Conservation (phyloP, 1,139 yeast species). For the Pichiaceae sp. region DNA sequence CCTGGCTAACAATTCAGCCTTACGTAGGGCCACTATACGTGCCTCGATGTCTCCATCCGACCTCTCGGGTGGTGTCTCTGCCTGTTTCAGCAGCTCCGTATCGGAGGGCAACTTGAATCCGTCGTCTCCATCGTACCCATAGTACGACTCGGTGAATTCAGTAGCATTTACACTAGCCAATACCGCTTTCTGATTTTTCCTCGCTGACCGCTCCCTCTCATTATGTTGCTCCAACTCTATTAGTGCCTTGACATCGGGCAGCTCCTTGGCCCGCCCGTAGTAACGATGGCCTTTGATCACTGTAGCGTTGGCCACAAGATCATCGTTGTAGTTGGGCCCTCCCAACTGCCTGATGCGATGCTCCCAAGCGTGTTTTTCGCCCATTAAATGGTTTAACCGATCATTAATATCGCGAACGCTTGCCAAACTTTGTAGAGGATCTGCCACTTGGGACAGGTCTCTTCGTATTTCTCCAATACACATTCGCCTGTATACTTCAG, state of each 20-base stretch:
- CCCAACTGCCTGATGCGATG: constrained; percentile 59
- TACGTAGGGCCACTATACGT: constrained; percentile 38
- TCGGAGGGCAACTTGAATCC: neutral
- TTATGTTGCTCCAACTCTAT: constrained; percentile 21
- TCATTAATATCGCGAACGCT: constrained; percentile 73
- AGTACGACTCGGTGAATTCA: constrained; percentile 30
- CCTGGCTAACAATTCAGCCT: constrained; percentile 33
- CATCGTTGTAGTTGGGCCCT: constrained; percentile 48
- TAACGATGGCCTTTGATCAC: constrained; percentile 53
- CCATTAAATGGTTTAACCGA: constrained; percentile 57
- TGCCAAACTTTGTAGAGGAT: constrained; percentile 45
- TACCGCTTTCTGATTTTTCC: neutral
- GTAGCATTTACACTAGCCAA: constrained; percentile 4
- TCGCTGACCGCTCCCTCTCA: neutral
- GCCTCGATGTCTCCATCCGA: constrained; percentile 32
- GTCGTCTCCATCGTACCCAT: constrained; percentile 35
- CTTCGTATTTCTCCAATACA: constrained; percentile 57
- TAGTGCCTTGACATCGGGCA: constrained; percentile 63
- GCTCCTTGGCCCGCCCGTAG: constrained; percentile 76
- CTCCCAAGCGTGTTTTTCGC: constrained; percentile 74
- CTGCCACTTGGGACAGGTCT: constrained; percentile 58
- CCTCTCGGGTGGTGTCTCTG: constrained; percentile 13
- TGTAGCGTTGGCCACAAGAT: constrained; percentile 10
- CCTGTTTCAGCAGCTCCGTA: constrained; percentile 3
- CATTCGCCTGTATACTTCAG: constrained; percentile 71